Evolutionary conservation across 2,329 filamentous ascomycete species (phyloP), one percentile per base, ranked within the genome.

Genomic region (Paracoccidioides brasiliensis): DNA sequence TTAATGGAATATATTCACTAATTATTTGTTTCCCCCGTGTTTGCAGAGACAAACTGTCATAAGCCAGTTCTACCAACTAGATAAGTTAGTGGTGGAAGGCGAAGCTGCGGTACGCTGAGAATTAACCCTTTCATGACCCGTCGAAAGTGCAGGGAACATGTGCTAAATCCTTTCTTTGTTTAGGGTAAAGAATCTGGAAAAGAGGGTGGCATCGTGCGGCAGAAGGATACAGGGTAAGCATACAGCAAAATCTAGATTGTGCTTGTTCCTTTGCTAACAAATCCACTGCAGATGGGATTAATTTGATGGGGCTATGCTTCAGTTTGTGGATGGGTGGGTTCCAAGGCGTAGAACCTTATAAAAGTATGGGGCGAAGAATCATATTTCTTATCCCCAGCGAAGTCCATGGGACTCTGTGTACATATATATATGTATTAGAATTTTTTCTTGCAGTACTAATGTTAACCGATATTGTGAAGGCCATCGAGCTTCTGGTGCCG

Each of bases 21-120:
- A 58, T 50, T 9, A 35, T 42, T 55, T n/a, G 22, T 22, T 22
- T 22, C 22, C 1, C 28, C 14, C 32, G 4, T n/a, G 22, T 28
- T 30, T 37, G 64, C 75, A 97, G 93, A 85, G 93, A 69, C 93
- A 97, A 85, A 94, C 91, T 9, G 80, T 93, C 52, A 82, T 98
- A 67, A 94, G 90, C 69, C 88, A 95, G 69, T 97, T 97, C 74
- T 97, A 88, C 75, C 87, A 96, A 73, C 72, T 94, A 59, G 90
- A 97, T 68, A 80, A 83, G 67, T 79, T 98, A 72, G 93, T 98
- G 12, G 88, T 98, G 0, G 93, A 98, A 72, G 87, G 87, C 15
- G 85, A 88, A 57, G 85, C 88, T 70, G 82, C 85, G 64, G 85
- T 88, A 79, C 61, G 80, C 74, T 58, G 5, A 28, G 7, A 9